Evolutionary conservation across 192 early-diverging fungal species (phyloP).

Genomic region (Backusella parvicylindrica): DNA sequence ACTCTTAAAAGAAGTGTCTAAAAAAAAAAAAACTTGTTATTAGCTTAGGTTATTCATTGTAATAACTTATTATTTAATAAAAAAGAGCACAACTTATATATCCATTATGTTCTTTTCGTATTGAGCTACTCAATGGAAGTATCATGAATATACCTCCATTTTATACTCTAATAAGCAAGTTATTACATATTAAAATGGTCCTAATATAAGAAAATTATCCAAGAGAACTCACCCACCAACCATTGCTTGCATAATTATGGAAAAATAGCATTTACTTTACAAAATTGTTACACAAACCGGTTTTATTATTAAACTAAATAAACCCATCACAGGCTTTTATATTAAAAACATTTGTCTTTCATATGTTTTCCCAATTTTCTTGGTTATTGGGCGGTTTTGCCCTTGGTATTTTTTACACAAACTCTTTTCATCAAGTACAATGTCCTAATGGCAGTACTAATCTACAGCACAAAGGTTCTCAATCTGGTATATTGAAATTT

Average conservation of each 20-base stretch:
- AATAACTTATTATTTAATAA: too few relatives aligned
- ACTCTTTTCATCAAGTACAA: background rate
- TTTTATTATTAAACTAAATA: background rate
- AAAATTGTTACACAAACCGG: background rate
- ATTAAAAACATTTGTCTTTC: background rate
- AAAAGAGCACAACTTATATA: too few relatives aligned
- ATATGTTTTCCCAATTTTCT: background rate
- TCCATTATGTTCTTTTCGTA: too few relatives aligned
- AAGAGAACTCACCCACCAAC: background rate
- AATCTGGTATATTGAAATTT: conserved; percentile 18
- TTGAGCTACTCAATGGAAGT: too few relatives aligned
- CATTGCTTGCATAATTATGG: background rate
- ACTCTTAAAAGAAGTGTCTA: too few relatives aligned
- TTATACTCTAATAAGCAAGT: too few relatives aligned
- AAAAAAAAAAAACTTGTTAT: too few relatives aligned
- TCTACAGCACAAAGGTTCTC: background rate
- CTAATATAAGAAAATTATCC: too few relatives aligned
- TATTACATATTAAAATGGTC: too few relatives aligned
- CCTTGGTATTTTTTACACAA: background rate
- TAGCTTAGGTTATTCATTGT: too few relatives aligned
- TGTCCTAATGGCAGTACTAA: background rate
- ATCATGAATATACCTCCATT: too few relatives aligned
- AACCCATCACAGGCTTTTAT: background rate
- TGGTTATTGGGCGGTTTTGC: background rate
- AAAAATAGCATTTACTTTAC: background rate